These are phyloP conservation scores for Setaria italica DNA, from an alignment of 202 grass and related monocot species.

Conservation along the genomic window DNA sequence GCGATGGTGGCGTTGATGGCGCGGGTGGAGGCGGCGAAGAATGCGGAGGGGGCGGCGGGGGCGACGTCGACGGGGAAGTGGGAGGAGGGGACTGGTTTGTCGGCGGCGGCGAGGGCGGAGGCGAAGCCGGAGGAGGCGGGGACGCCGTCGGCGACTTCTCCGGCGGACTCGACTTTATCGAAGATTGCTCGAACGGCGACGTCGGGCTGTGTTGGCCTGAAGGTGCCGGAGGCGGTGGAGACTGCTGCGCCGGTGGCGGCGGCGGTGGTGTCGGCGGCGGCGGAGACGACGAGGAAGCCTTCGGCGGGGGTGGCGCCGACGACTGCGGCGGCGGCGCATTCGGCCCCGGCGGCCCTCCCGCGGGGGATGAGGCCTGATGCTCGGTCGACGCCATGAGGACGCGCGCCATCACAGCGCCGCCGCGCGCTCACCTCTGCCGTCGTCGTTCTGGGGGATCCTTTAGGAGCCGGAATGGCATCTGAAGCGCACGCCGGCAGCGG, in stretches of 20 bases:
- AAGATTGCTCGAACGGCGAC: neutral
- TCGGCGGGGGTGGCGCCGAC: slow-evolving; percentile 19
- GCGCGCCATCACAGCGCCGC: slow-evolving; percentile 45
- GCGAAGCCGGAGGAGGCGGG: slow-evolving; percentile 39
- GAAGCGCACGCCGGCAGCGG: neutral
- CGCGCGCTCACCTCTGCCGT: slow-evolving; percentile 29
- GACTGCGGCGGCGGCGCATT: slow-evolving; percentile 14
- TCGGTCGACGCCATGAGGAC: slow-evolving; percentile 45
- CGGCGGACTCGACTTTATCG: neutral
- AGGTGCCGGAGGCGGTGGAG: slow-evolving; percentile 40
- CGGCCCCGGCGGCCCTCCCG: slow-evolving; percentile 27
- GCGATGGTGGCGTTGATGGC: neutral
- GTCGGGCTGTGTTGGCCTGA: neutral
- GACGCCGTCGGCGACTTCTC: neutral
- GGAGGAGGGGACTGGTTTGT: slow-evolving; percentile 31
- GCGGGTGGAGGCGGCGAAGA: slow-evolving; percentile 2
- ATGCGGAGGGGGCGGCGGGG: neutral
- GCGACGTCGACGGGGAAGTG: neutral
- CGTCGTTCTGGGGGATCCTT: slow-evolving; percentile 14
- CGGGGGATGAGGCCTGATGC: slow-evolving; percentile 29
- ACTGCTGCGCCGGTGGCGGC: neutral
- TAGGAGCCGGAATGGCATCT: slow-evolving; percentile 35
- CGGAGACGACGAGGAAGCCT: slow-evolving; percentile 13
- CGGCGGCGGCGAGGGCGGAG: slow-evolving; percentile 35
- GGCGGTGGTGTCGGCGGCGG: neutral